Evolutionary conservation across 345 rosid genomes (phyloP), one percentile per base, ranked within the genome.

Genomic region (Citrus unshiu): DNA sequence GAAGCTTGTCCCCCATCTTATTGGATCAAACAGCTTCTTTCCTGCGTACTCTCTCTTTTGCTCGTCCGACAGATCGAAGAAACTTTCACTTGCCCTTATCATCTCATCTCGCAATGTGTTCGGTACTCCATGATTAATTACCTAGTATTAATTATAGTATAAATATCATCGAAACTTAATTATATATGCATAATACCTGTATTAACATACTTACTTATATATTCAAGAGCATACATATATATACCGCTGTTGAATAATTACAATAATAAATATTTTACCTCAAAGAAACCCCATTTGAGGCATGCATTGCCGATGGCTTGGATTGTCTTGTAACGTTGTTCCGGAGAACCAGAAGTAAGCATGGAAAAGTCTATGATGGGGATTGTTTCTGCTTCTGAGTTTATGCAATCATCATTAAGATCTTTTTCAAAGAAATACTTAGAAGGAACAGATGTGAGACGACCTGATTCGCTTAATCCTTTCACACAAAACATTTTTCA

Each of bases 251-350:
- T 12, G 51, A 12, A 46, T 46, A 12, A 3, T 46, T 46, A 46
- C 51, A 46, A 4, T 46, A 46, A 46, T 46, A 46, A 3, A 46
- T 12, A 13, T 13, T 46, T 46, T 79, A 89, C 91, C 93, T 75
- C 80, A 79, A 90, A 88, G 84, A 88, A 90, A 12, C 91, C 93
- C 93, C 89, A 87, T 49, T 90, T 80, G 58, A 74, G 81, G 65
- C 91, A 89, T 73, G 94, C 94, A 39, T 77, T 78, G 32, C 85
- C 85, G 54, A 91, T 84, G n/a, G 82, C 75, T 6, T 54, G 72
- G 74, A 89, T n/a, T 51, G 40, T 75, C 57, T 80, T 56, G 67
- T 80, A 83, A 12, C 87, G 82, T 71, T 81, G 81, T 51, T 83
- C 56, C 1, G 86, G 84, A 63, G 67, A 10, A 67, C 66, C 69